Evolutionary conservation across 352 stramenopile genomes (phyloP), one percentile per base, ranked within the genome.

Genomic region (Pythium rhizo-oryzae): DNA sequence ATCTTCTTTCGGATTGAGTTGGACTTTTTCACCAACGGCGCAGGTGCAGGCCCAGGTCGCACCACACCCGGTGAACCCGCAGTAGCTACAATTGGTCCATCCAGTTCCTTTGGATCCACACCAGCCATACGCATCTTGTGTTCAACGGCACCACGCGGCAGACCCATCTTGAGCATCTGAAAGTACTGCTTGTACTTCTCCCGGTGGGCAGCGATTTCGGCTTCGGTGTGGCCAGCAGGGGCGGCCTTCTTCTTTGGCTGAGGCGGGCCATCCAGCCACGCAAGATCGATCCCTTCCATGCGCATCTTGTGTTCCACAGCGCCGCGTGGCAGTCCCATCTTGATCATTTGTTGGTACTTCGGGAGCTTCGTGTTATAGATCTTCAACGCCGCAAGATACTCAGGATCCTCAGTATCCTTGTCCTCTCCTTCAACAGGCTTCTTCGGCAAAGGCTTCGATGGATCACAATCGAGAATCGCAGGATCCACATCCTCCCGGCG

Each of bases 301-400:
- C 64, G 82, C 87, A 96, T 96, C 67, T 93, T 93, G 70, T 96
- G 87, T 63, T 91, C 82, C 28, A 96, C 87, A 37, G 88, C 83
- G 0, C 76, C 59, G 0, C 72, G 75, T 13, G 85, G 84, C 25
- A 96, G 68, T 7, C 87, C 85, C 23, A 93, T 82, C 60, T 93
- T 92, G 15, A 93, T 71, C 85, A 93, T 93, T 56, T 91, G 82
- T 53, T 75, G 61, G 59, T 91, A 94, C 62, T 91, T 92, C 23
- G 74, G 69, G 39, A 89, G 74, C 61, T 91, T 94, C 5, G 72
- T 71, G 55, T 90, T 82, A 67, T 92, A 91, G 49, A 82, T 70
- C 51, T 87, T 85, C n/a, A 93, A 50, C 23, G 79, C 75, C 4
- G 59, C 59, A 24, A 91, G 75, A 37, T 84, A 90, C 43, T 78